Evolutionary conservation across 768 basidiomycete species (phyloP).

Genomic region (Suillus brevipes): DNA sequence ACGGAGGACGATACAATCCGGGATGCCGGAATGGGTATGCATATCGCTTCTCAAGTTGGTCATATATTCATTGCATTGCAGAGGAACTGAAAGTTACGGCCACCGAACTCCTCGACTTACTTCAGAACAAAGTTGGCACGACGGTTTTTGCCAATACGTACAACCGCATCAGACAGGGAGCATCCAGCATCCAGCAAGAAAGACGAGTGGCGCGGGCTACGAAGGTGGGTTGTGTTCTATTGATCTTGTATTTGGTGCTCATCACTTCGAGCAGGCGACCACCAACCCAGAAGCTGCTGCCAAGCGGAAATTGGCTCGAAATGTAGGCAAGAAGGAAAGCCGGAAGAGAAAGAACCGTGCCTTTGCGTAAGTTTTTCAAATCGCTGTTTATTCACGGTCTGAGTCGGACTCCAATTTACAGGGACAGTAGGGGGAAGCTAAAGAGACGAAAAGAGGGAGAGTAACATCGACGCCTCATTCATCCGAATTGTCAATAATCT

Average conservation of each 20-base stretch:
- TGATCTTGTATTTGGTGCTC: background rate
- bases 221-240: conserved; percentile 36
- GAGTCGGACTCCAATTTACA: conserved; percentile 17
- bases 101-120: conserved; percentile 80
- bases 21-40: conserved; percentile 75
- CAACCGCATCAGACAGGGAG: conserved; percentile 75
- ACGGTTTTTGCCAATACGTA: conserved; percentile 79
- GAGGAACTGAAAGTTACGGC: conserved; percentile 84
- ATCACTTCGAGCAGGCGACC: conserved; percentile 46
- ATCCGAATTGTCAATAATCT: background rate
- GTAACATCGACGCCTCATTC: background rate
- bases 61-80: conserved; percentile 29
- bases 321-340: conserved; percentile 79
- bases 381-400: background rate
- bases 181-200: conserved; percentile 65
- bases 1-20: conserved; percentile 83
- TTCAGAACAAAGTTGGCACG: conserved; percentile 87
- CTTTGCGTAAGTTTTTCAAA: conserved; percentile 53
- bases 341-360: conserved; percentile 70
- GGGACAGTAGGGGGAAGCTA: conserved; percentile 49
- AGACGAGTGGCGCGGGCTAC: conserved; percentile 62
- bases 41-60: background rate
- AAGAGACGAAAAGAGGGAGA: conserved; percentile 46
- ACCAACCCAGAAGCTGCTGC: conserved; percentile 77
- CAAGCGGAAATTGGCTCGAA: conserved; percentile 69